Percentiles rank a stretch among this genome's conserved stretches.
Evolutionary conservation across 179 eudicot genomes (phyloP).

Genomic region (Vitellaria paradoxa): DNA sequence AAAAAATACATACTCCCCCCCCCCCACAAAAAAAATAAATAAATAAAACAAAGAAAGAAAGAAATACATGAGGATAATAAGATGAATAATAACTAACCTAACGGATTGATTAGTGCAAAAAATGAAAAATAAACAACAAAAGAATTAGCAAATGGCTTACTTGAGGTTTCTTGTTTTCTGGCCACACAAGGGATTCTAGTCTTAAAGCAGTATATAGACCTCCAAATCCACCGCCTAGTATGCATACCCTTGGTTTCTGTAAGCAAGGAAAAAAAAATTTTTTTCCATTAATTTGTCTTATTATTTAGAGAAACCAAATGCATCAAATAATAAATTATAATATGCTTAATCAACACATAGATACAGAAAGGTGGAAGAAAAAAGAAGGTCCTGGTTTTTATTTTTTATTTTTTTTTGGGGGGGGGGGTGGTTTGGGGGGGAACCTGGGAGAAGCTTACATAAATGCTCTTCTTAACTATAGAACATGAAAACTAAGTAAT

Average conservation of each 20-base stretch:
- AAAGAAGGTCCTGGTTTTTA: no score
- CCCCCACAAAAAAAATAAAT: no score
- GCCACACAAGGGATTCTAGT: constrained; percentile 94
- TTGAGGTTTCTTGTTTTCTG: constrained; percentile 93
- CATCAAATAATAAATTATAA: neutral
- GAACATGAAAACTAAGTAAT: neutral
- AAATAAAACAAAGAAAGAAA: no score
- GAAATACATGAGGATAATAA: neutral
- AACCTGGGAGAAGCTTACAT: neutral
- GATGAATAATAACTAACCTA: neutral
- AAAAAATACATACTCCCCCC: no score
- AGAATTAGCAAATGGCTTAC: constrained; percentile 34
- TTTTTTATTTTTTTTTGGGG: no score
- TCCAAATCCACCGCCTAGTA: constrained; percentile 98
- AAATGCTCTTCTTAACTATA: neutral
- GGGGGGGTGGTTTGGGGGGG: no score
- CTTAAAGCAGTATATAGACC: constrained; percentile 94
- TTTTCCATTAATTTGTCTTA: neutral
- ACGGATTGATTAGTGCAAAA: neutral
- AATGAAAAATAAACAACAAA: neutral
- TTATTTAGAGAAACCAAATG: no score
- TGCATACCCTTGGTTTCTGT: constrained; percentile 96
- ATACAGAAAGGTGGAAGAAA: neutral
- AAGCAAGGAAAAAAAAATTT: constrained; percentile 1
- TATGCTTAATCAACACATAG: neutral